Evolutionary conservation across 805 yeast genomes (phyloP).

Genomic region (Hagleromyces aurorensis): DNA sequence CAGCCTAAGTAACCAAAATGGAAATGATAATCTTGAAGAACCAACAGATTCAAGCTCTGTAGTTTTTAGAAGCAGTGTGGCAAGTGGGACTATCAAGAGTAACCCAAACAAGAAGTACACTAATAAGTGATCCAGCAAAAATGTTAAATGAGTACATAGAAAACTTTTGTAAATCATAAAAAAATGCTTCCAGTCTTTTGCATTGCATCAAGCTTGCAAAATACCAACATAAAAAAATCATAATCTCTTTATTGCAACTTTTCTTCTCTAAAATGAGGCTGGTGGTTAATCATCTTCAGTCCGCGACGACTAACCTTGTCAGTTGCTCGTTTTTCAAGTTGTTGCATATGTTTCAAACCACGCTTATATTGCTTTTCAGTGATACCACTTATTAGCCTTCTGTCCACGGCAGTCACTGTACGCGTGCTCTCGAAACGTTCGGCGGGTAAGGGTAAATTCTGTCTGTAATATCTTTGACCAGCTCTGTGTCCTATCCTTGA

Average conservation of each 20-base stretch:
- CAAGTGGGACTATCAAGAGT: conserved; percentile 5
- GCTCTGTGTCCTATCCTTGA: conserved; percentile 75
- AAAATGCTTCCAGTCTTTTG: no score
- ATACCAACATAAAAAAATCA: no score
- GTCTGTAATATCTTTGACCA: conserved; percentile 62
- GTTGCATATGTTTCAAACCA: conserved; percentile 39
- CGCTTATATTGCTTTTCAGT: conserved; percentile 51
- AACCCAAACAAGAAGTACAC: no score
- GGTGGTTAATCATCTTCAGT: conserved; percentile 62
- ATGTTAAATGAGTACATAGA: no score
- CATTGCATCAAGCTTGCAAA: no score
- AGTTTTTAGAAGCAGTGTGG: conserved; percentile 9
- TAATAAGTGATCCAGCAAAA: no score
- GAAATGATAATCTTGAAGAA: conserved; percentile 3
- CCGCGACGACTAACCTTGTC: conserved; percentile 43
- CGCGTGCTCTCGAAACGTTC: conserved; percentile 49
- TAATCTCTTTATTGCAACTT: conserved; percentile 40
- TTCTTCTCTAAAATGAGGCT: conserved; percentile 77
- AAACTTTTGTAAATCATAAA: no score
- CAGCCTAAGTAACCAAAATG: conserved; percentile 3
- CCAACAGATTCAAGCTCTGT: conserved; percentile 10
- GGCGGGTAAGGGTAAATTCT: conserved; percentile 42
- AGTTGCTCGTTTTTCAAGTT: conserved; percentile 38
- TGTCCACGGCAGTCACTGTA: conserved; percentile 71
- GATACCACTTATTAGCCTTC: conserved; percentile 49